Evolutionary conservation across 768 basidiomycete genomes (phyloP).

Genomic region (Lactarius indigo): DNA sequence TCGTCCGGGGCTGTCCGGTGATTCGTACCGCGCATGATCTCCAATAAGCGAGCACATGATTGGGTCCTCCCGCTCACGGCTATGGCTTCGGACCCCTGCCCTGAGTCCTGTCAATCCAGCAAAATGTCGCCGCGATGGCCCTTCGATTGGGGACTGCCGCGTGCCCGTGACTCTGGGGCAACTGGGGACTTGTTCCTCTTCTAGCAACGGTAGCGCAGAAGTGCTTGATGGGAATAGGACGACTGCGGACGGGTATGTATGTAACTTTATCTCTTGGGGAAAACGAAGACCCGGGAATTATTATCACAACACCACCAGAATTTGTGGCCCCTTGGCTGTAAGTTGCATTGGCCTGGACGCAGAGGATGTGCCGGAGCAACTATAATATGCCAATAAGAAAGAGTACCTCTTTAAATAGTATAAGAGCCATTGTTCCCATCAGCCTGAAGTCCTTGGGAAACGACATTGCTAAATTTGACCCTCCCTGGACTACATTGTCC

Average conservation of each 20-base stretch:
- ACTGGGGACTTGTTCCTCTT: neutral
- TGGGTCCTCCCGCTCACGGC: neutral
- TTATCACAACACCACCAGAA: neutral
- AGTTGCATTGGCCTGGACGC: conserved; percentile 30
- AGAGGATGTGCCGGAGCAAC: conserved; percentile 32
- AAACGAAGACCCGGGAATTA: neutral
- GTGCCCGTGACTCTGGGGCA: neutral
- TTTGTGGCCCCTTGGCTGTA: conserved; percentile 11
- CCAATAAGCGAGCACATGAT: neutral
- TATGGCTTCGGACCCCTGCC: neutral
- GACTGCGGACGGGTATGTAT: neutral
- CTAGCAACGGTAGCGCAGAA: neutral
- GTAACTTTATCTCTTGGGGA: neutral
- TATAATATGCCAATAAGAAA: no score
- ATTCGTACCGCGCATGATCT: neutral
- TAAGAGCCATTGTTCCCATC: conserved; percentile 28
- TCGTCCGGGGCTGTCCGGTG: neutral
- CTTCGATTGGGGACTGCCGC: neutral
- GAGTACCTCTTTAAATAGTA: no score
- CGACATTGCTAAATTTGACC: conserved; percentile 38
- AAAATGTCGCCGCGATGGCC: neutral
- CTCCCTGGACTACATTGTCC: neutral
- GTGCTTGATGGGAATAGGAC: neutral
- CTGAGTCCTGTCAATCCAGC: neutral
- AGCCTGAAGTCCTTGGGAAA: conserved; percentile 32